phyloP scores from a whole-genome alignment of 257 asterid genomes.

The Handroanthus guayacan region DNA sequence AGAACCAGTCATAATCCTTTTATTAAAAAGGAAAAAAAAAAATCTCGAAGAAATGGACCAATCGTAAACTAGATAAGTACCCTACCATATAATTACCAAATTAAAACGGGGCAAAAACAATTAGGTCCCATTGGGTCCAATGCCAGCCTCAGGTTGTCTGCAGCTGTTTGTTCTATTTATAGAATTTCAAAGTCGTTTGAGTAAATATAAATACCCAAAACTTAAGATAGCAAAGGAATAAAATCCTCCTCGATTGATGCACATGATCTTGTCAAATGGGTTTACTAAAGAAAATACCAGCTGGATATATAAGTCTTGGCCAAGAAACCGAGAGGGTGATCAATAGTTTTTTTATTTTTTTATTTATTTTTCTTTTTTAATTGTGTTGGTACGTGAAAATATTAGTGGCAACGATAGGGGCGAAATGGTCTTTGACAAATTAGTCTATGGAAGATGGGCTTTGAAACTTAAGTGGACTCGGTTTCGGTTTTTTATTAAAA shows the following conservation, averaged over 20 bases:
- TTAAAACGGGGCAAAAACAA: not conserved
- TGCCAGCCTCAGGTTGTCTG: constrained; percentile 32
- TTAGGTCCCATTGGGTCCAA: constrained; percentile 30
- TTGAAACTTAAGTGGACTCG: no score
- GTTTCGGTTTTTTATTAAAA: no score
- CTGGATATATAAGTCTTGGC: constrained; percentile 9
- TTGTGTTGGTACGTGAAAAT: no score
- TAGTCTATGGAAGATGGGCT: no score
- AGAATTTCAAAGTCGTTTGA: constrained; percentile 35
- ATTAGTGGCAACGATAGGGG: no score
- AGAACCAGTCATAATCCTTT: no score
- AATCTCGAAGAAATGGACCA: constrained; percentile 8
- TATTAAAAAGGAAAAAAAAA: not conserved
- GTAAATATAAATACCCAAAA: constrained; percentile 22
- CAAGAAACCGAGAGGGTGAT: not conserved
- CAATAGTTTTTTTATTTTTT: not conserved
- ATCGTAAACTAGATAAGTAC: not conserved
- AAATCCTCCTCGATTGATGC: constrained; percentile 34
- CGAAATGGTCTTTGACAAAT: no score
- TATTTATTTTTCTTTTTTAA: no score
- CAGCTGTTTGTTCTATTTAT: not conserved
- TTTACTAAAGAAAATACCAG: constrained; percentile 23
- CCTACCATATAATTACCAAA: not conserved
- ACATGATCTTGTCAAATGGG: constrained; percentile 35
- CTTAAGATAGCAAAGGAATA: not conserved